Percentiles rank a stretch among this genome's conserved stretches.
These are phyloP conservation scores for Arthrobotrys conoides DNA, from an alignment of 2,329 filamentous ascomycete species.

Conservation along the genomic window DNA sequence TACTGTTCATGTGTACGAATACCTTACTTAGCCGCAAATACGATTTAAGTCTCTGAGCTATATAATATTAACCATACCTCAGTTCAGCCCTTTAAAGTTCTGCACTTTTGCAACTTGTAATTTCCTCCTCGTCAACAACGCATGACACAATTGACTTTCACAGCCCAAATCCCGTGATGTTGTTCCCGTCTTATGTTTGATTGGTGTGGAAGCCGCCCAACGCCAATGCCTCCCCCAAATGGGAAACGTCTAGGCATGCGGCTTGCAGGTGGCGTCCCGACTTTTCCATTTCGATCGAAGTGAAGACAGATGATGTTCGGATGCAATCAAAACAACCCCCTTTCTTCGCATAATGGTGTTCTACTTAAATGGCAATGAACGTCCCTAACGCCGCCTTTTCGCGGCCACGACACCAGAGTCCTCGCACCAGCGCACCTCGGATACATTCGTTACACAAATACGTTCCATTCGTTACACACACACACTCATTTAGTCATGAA, in stretches of 20 bases:
- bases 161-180: conserved; percentile 3
- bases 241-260: neutral
- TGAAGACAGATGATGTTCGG: neutral
- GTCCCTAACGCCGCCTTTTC: neutral
- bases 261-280: conserved; percentile 20
- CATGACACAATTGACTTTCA: neutral
- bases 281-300: neutral
- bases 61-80: neutral
- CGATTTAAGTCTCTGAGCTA: neutral
- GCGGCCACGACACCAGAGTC: neutral
- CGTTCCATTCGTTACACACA: conserved; percentile 14
- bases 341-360: neutral
- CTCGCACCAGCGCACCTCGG: neutral
- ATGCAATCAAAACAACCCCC: conserved; percentile 12
- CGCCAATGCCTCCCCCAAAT: neutral
- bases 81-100: neutral
- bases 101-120: neutral
- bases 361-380: conserved; percentile 3
- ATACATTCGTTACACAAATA: neutral
- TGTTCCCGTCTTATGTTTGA: neutral
- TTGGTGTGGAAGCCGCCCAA: conserved; percentile 5
- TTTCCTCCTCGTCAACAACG: conserved; percentile 16
- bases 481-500: conserved; percentile 31
- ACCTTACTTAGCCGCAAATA: neutral
- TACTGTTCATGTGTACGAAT: too few species aligned